Percentiles rank a stretch among this genome's conserved stretches.
Evolutionary conservation across 495 filamentous ascomycete species (phyloP).

Genomic region (Massariosphaeria phaeospora): DNA sequence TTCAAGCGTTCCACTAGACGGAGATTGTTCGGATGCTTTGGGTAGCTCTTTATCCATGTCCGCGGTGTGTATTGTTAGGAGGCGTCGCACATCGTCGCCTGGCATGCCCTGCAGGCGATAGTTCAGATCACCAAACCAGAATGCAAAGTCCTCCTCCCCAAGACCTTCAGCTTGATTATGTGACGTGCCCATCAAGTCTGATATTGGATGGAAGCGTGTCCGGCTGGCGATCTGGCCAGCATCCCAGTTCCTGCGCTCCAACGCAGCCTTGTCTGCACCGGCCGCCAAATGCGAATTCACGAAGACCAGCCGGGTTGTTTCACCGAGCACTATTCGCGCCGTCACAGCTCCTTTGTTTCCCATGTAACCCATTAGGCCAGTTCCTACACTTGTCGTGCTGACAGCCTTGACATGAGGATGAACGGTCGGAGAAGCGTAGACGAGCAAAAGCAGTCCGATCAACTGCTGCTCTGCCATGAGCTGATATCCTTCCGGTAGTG

Average conservation of each 20-base stretch:
- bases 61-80: slow-evolving; percentile 74
- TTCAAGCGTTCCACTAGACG: not conserved
- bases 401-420: slow-evolving; percentile 67
- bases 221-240: slow-evolving; percentile 67
- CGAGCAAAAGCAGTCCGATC: slow-evolving; percentile 75
- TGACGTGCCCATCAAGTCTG: slow-evolving; percentile 48
- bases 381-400: slow-evolving; percentile 73
- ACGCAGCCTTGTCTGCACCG: slow-evolving; percentile 66
- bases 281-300: slow-evolving; percentile 88
- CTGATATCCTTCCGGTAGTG: slow-evolving; percentile 70
- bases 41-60: slow-evolving; percentile 55
- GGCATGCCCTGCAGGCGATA: slow-evolving; percentile 86
- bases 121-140: slow-evolving; percentile 97
- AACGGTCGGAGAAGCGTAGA: slow-evolving; percentile 76
- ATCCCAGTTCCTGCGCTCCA: slow-evolving; percentile 90
- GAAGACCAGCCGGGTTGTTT: slow-evolving; percentile 82
- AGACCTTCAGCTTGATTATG: slow-evolving; percentile 60
- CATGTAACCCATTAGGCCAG: slow-evolving; percentile 84
- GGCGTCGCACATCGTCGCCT: slow-evolving; percentile 79
- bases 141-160: slow-evolving; percentile 84
- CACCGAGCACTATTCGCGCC: slow-evolving; percentile 78
- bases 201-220: slow-evolving; percentile 68
- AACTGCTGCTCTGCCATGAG: slow-evolving; percentile 77
- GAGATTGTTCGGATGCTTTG: not conserved
- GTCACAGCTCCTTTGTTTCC: slow-evolving; percentile 92